phyloP scores from a whole-genome alignment of 2,329 filamentous ascomycete genomes.

The Ophioceras dolichostomum region DNA sequence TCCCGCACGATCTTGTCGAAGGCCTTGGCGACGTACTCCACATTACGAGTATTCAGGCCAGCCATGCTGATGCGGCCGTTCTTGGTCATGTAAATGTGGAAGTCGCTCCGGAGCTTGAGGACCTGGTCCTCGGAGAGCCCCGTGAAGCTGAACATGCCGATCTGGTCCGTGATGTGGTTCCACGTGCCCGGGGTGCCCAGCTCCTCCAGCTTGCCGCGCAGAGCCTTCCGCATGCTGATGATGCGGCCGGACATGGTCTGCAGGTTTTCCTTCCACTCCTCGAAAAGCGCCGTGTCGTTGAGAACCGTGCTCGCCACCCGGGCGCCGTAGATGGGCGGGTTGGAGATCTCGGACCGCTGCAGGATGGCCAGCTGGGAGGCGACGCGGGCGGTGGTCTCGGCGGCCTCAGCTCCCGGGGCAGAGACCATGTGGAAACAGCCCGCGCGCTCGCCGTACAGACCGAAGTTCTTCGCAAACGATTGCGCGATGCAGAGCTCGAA shows the following conservation, averaged over 20 bases:
- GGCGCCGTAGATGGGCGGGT: conserved; percentile 89
- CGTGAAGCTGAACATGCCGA: conserved; percentile 98
- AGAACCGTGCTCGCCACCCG: conserved; percentile 76
- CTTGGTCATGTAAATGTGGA: conserved; percentile 88
- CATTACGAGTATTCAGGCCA: conserved; percentile 82
- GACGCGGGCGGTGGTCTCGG: conserved; percentile 47
- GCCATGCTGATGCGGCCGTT: conserved; percentile 98
- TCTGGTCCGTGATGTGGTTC: conserved; percentile 97
- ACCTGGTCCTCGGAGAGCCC: conserved; percentile 67
- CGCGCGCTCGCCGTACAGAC: conserved; percentile 90
- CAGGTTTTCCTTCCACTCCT: conserved; percentile 87
- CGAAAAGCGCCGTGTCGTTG: conserved; percentile 71
- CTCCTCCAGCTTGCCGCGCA: conserved; percentile 71
- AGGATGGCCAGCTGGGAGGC: conserved; percentile 85
- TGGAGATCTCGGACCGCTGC: conserved; percentile 94
- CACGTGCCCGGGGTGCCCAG: conserved; percentile 79
- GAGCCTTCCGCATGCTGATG: conserved; percentile 72
- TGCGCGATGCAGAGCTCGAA: conserved; percentile 83
- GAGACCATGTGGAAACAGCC: conserved; percentile 94
- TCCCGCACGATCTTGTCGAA: conserved; percentile 72
- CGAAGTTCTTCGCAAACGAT: conserved; percentile 97
- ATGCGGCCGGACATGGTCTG: conserved; percentile 92
- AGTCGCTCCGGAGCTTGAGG: conserved; percentile 52
- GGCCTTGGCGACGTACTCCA: conserved; percentile 86
- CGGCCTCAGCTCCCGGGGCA: conserved; percentile 54